Evolutionary conservation across 2,329 filamentous ascomycete genomes (phyloP).

Genomic region (Calonectria pteridis): DNA sequence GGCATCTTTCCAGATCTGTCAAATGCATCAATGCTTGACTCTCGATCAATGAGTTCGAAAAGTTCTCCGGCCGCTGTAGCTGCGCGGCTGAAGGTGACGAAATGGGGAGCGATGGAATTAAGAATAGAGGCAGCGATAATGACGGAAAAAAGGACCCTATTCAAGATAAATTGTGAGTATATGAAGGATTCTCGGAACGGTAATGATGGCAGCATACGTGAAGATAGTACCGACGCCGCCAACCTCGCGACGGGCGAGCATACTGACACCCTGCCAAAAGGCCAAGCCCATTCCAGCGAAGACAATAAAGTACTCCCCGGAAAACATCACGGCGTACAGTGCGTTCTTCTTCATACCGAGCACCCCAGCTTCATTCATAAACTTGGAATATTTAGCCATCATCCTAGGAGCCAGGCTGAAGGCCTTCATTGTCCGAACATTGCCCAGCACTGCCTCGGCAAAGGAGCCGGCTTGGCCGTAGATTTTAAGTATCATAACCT

Average conservation of each 20-base stretch:
- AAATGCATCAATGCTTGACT: conserved; percentile 52
- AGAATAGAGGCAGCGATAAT: conserved; percentile 53
- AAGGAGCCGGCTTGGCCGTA: conserved; percentile 47
- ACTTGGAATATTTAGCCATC: conserved; percentile 49
- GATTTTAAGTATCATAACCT: conserved; percentile 48
- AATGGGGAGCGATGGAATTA: conserved; percentile 52
- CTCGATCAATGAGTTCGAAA: conserved; percentile 53
- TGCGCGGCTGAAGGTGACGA: conserved; percentile 53
- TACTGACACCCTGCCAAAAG: conserved; percentile 59
- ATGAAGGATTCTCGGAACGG: neutral
- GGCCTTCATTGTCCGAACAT: conserved; percentile 53
- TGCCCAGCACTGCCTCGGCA: conserved; percentile 49
- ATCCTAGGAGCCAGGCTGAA: conserved; percentile 53
- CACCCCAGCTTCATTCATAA: conserved; percentile 47
- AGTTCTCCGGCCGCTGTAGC: conserved; percentile 51
- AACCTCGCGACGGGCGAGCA: conserved; percentile 54
- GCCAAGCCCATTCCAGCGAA: conserved; percentile 53
- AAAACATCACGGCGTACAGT: conserved; percentile 51
- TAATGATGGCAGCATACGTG: conserved; percentile 42
- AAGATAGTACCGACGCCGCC: conserved; percentile 54
- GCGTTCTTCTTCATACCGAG: conserved; percentile 51
- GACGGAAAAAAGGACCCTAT: conserved; percentile 53
- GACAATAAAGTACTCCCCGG: conserved; percentile 47
- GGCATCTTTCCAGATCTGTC: conserved; percentile 41
- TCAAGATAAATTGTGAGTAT: neutral